Base-by-base conservation (phyloP, 2,329 filamentous ascomycete species). In the Sarocladiaceae sp. region DNA sequence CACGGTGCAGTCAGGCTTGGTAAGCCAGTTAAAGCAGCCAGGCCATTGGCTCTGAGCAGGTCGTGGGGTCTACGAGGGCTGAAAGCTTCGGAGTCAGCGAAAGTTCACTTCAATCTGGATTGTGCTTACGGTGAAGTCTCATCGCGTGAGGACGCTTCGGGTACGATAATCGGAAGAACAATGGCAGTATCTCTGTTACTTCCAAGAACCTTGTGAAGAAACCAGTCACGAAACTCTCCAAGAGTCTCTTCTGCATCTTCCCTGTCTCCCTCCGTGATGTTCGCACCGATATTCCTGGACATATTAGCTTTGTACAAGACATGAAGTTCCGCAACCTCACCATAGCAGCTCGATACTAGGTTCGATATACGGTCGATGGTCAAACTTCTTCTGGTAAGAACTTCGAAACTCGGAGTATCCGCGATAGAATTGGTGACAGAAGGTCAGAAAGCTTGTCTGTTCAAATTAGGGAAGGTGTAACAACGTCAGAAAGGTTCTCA, bases 1-100 rank as follows among this genome's bases (percentile, higher is more conserved):
- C 69, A 66, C 28, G 69, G 68, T 13, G 66, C 58, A 6, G 64
- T 55, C 5, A 71, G 55, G 25, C 68, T 57, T 2, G 68, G 66
- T 7, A 60, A 62, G 57, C 54, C 40, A 52, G 44, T 52, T 25
- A 54, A 47, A 53, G 18, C 33, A 37, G 51, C 54, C 37, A 53
- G 50, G 53, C 50, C 10, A 17, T 33, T 42, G 20, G 33, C 25
- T 7, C 20, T 40, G 37, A 23, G 17, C 17, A 40, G 37, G 23
- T 40, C 15, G 15, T 23, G 8, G 25, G 35, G 37, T 50, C 40
- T n/a, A n/a, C n/a, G n/a, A n/a, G n/a, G n/a, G n/a, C n/a, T n/a
- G n/a, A n/a, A n/a, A n/a, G n/a, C n/a, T n/a, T n/a, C n/a, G n/a
- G n/a, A n/a, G n/a, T n/a, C n/a, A n/a, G n/a, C n/a, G n/a, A n/a